phyloP scores from a whole-genome alignment of 2,329 filamentous ascomycete genomes.

The Tothia fuscella region DNA sequence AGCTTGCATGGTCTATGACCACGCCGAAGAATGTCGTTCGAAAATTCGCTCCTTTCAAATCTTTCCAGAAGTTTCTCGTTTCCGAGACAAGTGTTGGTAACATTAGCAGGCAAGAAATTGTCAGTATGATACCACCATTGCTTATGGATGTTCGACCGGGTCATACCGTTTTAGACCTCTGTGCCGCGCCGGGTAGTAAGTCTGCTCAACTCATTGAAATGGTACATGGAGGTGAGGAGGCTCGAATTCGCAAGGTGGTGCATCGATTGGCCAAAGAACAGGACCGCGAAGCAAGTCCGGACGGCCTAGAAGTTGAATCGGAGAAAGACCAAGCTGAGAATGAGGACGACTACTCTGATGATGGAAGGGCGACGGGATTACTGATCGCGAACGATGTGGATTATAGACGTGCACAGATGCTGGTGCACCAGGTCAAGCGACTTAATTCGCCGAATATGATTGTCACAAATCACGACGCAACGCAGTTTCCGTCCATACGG shows the following conservation, averaged over 20 bases:
- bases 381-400: conserved; percentile 94
- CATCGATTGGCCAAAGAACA: conserved; percentile 51
- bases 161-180: conserved; percentile 90
- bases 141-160: conserved; percentile 83
- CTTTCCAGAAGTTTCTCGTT: conserved; percentile 95
- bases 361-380: conserved; percentile 79
- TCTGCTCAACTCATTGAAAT: conserved; percentile 90
- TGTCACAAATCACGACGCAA: conserved; percentile 96
- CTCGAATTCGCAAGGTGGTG: conserved; percentile 62
- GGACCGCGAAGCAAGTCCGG: conserved; percentile 42
- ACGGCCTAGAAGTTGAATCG: conserved; percentile 20
- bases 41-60: conserved; percentile 84
- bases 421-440: conserved; percentile 95
- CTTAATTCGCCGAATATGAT: conserved; percentile 93
- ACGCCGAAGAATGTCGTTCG: conserved; percentile 93
- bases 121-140: conserved; percentile 96
- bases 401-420: conserved; percentile 92
- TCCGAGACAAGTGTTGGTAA: conserved; percentile 96
- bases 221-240: conserved; percentile 86
- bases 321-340: conserved; percentile 19
- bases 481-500: conserved; percentile 84
- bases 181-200: conserved; percentile 94
- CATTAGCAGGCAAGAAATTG: conserved; percentile 92
- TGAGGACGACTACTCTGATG: conserved; percentile 49
- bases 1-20: conserved; percentile 95